phyloP scores from a whole-genome alignment of 352 stramenopile genomes.

The Pythium monospermum region DNA sequence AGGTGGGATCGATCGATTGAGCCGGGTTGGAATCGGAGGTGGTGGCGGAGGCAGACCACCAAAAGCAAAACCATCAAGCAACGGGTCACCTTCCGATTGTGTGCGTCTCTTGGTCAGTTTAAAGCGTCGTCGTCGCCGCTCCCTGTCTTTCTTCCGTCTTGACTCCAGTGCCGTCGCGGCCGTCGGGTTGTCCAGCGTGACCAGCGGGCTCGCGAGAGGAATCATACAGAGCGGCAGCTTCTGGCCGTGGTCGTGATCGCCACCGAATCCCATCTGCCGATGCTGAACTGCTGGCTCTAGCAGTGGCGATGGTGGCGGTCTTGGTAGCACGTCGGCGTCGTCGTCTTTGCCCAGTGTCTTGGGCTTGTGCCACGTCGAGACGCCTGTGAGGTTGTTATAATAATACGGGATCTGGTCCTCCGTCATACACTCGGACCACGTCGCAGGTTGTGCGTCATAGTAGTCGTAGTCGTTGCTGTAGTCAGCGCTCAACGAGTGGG shows the following conservation, averaged over 20 bases:
- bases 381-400: conserved; percentile 50
- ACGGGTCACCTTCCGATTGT: neutral
- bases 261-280: neutral
- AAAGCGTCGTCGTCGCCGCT: conserved; percentile 5
- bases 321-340: neutral
- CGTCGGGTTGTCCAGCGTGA: conserved; percentile 57
- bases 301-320: conserved; percentile 4
- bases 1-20: too few species aligned
- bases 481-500: neutral
- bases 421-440: conserved; percentile 44
- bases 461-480: conserved; percentile 1
- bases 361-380: conserved; percentile 50
- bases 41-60: neutral
- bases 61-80: too few species aligned
- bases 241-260: conserved; percentile 25
- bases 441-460: neutral
- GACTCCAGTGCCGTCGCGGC: conserved; percentile 47
- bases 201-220: conserved; percentile 60
- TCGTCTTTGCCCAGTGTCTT: neutral
- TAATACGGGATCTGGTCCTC: conserved; percentile 59
- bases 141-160: conserved; percentile 34
- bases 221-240: conserved; percentile 59
- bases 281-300: neutral
- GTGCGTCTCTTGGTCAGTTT: neutral
- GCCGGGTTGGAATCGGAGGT: too few species aligned